phyloP scores from a whole-genome alignment of 352 stramenopile genomes.

The Pythium diclinum region DNA sequence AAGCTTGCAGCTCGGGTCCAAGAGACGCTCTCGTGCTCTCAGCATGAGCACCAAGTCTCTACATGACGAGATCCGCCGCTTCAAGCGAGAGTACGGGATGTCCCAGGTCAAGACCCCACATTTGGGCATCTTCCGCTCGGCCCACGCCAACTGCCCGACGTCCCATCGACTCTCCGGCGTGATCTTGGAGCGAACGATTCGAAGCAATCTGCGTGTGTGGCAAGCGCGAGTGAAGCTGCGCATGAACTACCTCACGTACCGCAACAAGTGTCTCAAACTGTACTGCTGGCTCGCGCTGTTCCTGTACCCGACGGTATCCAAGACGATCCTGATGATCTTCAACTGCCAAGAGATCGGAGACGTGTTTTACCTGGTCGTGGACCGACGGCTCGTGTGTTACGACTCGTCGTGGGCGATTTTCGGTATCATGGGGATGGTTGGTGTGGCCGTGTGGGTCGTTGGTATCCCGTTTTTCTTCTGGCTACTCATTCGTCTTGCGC shows the following conservation, averaged over 20 bases:
- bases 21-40: neutral
- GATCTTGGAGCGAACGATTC: constrained; percentile 63
- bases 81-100: constrained; percentile 74
- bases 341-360: constrained; percentile 73
- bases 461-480: constrained; percentile 81
- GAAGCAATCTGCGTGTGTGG: constrained; percentile 72
- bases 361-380: constrained; percentile 55
- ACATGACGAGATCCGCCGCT: constrained; percentile 31
- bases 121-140: constrained; percentile 56
- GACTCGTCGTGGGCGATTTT: constrained; percentile 63
- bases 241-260: constrained; percentile 83
- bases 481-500: constrained; percentile 62
- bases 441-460: constrained; percentile 66
- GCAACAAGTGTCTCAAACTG: constrained; percentile 75
- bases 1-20: neutral
- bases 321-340: constrained; percentile 78
- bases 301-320: constrained; percentile 73
- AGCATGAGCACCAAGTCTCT: constrained; percentile 9
- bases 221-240: constrained; percentile 72
- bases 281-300: constrained; percentile 77
- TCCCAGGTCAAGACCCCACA: constrained; percentile 69
- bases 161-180: constrained; percentile 41
- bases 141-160: constrained; percentile 49
- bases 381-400: constrained; percentile 73
- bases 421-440: constrained; percentile 46